Base-by-base conservation (phyloP, 805 yeast genomes). In the Candida saitoana region DNA sequence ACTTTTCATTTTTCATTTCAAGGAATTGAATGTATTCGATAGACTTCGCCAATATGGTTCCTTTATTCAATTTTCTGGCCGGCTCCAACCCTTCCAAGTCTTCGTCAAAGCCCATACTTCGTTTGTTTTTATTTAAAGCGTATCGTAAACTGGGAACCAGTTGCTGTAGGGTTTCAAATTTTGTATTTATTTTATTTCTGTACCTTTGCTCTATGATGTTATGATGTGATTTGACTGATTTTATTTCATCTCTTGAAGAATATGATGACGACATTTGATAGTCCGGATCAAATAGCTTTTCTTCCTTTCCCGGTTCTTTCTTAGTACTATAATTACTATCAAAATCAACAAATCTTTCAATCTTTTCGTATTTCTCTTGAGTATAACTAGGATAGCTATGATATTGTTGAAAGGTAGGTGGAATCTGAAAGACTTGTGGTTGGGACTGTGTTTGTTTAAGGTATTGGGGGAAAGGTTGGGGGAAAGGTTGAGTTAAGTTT, bases 1-100 rank as follows among this genome's bases (percentile, higher is more conserved):
- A 63, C 27, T 64, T 58, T 3, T 60, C 58, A 51, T 84, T 84
- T 47, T 81, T 77, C 41, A 63, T 57, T 58, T 86, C 89, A 48
- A 86, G 65, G 57, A 84, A 88, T 54, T 74, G 70, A 54, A 86
- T 86, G 59, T 87, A 87, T 62, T 86, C 95, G 1, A 87, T 81
- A 6, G 90, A 87, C 55, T 86, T 86, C 30, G 87, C 72, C 40
- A 86, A 65, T 11, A 86, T 84, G 20, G 83, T 82, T 11, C 91
- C 93, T 60, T 86, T 86, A 59, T 84, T 85, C 42, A 87, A 67
- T 56, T 84, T 84, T 25, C 77, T 62, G 7, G 90, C 89, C 0
- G 93, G 93, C 17, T 82, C 73, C 25, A 85, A 68, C 2, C 93
- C 95, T 48, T 85, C 93, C 18, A 84, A 63, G 41, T 79, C 82